Conservation (phyloP, 2,329 filamentous ascomycete species). For the Xylaria sp. region DNA sequence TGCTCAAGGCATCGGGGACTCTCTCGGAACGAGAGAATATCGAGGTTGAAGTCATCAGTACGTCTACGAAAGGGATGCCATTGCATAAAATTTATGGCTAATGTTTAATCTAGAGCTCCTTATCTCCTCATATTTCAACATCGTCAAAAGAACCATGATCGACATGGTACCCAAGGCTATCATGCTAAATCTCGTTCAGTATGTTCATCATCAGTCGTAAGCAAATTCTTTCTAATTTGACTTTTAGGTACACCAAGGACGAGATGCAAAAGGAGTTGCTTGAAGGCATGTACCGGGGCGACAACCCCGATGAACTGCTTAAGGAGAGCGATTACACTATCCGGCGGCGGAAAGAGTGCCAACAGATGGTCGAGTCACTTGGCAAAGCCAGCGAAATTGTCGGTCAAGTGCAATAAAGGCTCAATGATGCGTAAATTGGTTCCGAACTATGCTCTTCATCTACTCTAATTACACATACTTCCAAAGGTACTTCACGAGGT, state of each 20-base stretch:
- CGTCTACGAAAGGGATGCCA: constrained; percentile 53
- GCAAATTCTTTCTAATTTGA: constrained; percentile 37
- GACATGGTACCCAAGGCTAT: constrained; percentile 99
- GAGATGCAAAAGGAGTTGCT: constrained; percentile 98
- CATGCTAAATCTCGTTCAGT: constrained; percentile 97
- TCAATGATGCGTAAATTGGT: constrained; percentile 13
- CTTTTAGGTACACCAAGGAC: constrained; percentile 85
- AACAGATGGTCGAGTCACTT: constrained; percentile 98
- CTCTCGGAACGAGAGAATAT: constrained; percentile 94
- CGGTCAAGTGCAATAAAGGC: constrained; percentile 73
- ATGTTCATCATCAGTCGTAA: constrained; percentile 56
- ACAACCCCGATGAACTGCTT: constrained; percentile 90
- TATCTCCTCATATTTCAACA: constrained; percentile 97
- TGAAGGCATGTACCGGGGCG: constrained; percentile 95
- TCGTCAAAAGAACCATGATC: constrained; percentile 97
- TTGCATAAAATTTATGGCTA: constrained; percentile 31
- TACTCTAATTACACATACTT: constrained; percentile 14
- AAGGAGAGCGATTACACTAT: constrained; percentile 99
- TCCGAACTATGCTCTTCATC: constrained; percentile 12
- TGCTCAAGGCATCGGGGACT: constrained; percentile 92
- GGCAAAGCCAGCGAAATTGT: constrained; percentile 94
- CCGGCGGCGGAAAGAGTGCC: constrained; percentile 94
- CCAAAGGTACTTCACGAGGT: neutral
- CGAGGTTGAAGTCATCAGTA: constrained; percentile 98
- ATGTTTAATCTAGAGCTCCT: constrained; percentile 74